These are phyloP conservation scores for Boletales sp. DNA, from an alignment of 768 basidiomycete genomes.

Conservation along the genomic window DNA sequence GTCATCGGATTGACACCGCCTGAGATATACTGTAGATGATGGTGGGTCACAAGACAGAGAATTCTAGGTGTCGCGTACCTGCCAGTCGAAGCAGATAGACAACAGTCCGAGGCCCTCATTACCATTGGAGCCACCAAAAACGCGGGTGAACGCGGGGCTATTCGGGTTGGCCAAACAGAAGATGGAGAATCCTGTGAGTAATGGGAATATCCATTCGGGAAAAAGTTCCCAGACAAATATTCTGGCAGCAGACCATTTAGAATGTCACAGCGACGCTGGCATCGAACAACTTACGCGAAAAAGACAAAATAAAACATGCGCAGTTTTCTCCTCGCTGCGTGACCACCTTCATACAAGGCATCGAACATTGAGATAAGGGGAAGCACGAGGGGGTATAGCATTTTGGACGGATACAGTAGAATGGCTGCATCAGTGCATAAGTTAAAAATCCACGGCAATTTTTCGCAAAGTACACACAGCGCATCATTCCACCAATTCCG, in stretches of 20 bases:
- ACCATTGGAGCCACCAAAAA: conserved; percentile 64
- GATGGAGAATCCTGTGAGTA: conserved; percentile 59
- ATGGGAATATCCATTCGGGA: conserved; percentile 44
- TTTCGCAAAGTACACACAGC: conserved; percentile 30
- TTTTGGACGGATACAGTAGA: conserved; percentile 42
- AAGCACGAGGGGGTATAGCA: conserved; percentile 38
- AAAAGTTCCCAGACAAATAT: conserved; percentile 31
- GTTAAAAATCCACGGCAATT: neutral
- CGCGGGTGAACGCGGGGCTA: conserved; percentile 28
- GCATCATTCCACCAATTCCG: conserved; percentile 52
- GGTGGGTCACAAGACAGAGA: neutral
- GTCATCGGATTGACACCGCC: conserved; percentile 44
- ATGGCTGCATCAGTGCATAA: conserved; percentile 5
- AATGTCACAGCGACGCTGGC: no score
- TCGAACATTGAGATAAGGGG: conserved; percentile 26
- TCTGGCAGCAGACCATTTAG: no score
- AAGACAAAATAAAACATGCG: conserved; percentile 25
- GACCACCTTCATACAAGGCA: conserved; percentile 40
- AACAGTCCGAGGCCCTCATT: conserved; percentile 67
- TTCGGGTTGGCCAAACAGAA: conserved; percentile 54
- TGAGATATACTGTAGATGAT: conserved; percentile 20
- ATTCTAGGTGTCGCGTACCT: conserved; percentile 26
- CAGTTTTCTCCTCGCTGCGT: conserved; percentile 38
- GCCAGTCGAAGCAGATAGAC: conserved; percentile 59
- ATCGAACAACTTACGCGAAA: conserved; percentile 22